Conservation (phyloP, 495 filamentous ascomycete genomes). For the Darksidea phi region DNA sequence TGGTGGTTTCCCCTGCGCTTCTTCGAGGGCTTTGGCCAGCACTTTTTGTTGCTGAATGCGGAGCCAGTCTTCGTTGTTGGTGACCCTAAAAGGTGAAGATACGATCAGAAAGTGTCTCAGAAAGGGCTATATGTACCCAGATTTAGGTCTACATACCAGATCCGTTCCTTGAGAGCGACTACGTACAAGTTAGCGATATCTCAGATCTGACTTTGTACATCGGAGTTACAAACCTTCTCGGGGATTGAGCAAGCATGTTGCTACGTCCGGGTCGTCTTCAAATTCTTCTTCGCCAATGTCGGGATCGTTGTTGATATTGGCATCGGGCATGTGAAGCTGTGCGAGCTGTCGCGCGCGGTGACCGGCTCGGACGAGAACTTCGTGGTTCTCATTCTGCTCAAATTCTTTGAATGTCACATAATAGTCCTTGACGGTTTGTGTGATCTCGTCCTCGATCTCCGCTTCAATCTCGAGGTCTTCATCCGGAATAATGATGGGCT, state of each 20-base stretch:
- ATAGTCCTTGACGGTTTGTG: slow-evolving; percentile 16
- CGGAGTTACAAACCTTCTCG: no score
- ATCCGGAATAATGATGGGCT: slow-evolving; percentile 32
- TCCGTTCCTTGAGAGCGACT: slow-evolving; percentile 83
- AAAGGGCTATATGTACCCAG: no score
- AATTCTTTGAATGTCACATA: slow-evolving; percentile 16
- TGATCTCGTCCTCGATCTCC: slow-evolving; percentile 41
- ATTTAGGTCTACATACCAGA: no score
- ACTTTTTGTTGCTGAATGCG: slow-evolving; percentile 76
- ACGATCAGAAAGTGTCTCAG: no score
- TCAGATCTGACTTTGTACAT: no score
- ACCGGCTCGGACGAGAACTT: not conserved
- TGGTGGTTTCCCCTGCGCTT: slow-evolving; percentile 43
- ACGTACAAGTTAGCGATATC: no score
- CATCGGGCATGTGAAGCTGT: slow-evolving; percentile 12
- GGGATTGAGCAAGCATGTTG: slow-evolving; percentile 71
- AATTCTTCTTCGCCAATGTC: slow-evolving; percentile 75
- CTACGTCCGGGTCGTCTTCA: slow-evolving; percentile 80
- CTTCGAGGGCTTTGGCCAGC: slow-evolving; percentile 61
- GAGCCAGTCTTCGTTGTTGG: slow-evolving; percentile 86
- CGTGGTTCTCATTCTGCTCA: slow-evolving; percentile 18
- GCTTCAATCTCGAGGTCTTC: slow-evolving; percentile 41
- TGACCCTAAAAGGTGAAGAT: no score
- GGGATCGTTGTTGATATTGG: slow-evolving; percentile 37
- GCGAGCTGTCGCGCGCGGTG: slow-evolving; percentile 1